Evolutionary conservation across 225 moss, liverwort and hornwort species (phyloP).

Genomic region (Rhytidiadelphus loreus): DNA sequence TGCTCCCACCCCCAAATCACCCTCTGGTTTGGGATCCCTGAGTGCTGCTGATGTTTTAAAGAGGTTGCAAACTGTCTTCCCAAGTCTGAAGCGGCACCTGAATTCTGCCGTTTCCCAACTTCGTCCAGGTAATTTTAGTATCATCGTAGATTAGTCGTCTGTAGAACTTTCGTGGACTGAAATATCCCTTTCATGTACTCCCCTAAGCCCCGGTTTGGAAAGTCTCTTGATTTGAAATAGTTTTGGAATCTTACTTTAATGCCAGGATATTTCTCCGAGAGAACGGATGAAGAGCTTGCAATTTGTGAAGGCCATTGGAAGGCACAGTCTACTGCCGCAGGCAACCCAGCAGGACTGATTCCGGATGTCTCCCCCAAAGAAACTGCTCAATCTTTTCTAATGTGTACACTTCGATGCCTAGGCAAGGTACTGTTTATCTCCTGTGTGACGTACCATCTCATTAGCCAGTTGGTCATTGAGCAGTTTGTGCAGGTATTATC

Average conservation of each 20-base stretch:
- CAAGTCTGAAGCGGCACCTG: slow-evolving; percentile 64
- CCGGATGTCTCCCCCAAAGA: slow-evolving; percentile 24
- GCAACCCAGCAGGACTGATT: slow-evolving; percentile 45
- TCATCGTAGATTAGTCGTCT: neutral
- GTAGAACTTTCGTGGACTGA: neutral
- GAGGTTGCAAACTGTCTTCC: slow-evolving; percentile 50
- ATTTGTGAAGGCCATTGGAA: slow-evolving; percentile 53
- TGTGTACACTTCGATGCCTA: slow-evolving; percentile 58
- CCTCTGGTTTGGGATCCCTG: slow-evolving; percentile 58
- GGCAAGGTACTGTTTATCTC: slow-evolving; percentile 47
- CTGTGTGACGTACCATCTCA: neutral
- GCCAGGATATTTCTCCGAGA: slow-evolving; percentile 15
- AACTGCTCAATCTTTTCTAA: slow-evolving; percentile 53
- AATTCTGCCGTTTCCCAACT: slow-evolving; percentile 54
- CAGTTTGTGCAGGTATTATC: neutral
- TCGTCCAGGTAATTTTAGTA: slow-evolving; percentile 34
- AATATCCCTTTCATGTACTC: neutral
- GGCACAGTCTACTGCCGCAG: slow-evolving; percentile 43
- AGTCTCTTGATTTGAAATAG: neutral
- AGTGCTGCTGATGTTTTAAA: slow-evolving; percentile 47
- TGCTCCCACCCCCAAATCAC: slow-evolving; percentile 40
- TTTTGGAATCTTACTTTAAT: neutral
- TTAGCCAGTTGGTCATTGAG: neutral
- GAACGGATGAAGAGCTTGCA: slow-evolving; percentile 20
- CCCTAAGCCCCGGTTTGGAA: neutral